Evolutionary conservation across 2,329 filamentous ascomycete species (phyloP).

Genomic region (Penicillium olsonii): DNA sequence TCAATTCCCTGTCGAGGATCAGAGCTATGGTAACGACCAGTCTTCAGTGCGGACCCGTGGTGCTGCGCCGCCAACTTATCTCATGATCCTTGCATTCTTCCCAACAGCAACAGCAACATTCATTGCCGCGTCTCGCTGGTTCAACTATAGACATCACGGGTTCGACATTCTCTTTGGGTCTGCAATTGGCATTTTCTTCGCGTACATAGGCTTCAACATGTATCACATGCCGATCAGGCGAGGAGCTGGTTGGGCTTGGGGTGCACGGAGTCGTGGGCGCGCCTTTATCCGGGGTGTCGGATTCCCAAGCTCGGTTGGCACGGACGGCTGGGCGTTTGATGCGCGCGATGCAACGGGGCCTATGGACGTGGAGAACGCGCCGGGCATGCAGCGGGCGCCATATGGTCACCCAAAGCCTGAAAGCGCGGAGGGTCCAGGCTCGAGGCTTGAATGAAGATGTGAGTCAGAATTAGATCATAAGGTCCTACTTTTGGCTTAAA

Average conservation of each 20-base stretch:
- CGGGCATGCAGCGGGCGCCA: background rate
- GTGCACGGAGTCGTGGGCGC: constrained; percentile 68
- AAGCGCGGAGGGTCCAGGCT: background rate
- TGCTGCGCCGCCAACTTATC: constrained; percentile 74
- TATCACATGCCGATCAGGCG: constrained; percentile 78
- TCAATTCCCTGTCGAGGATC: constrained; percentile 28
- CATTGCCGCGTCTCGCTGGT: constrained; percentile 82
- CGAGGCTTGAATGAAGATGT: constrained; percentile 8
- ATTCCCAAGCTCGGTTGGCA: constrained; percentile 32
- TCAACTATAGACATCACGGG: constrained; percentile 85
- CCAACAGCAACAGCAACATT: constrained; percentile 77
- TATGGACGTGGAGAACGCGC: constrained; percentile 24
- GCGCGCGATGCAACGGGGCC: background rate
- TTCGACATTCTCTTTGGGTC: constrained; percentile 90
- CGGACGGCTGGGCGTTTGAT: constrained; percentile 30
- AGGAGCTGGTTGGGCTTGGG: constrained; percentile 91
- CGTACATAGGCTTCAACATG: constrained; percentile 76
- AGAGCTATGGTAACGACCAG: constrained; percentile 21
- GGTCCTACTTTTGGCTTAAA: no score
- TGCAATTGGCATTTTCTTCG: constrained; percentile 69
- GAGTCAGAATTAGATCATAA: no score
- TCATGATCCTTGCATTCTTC: constrained; percentile 70
- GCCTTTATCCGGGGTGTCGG: constrained; percentile 59
- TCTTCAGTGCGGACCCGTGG: constrained; percentile 67
- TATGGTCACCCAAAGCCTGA: constrained; percentile 1